These are phyloP conservation scores for Solanum sejunctum DNA, from an alignment of 257 asterid genomes.

Conservation along the genomic window DNA sequence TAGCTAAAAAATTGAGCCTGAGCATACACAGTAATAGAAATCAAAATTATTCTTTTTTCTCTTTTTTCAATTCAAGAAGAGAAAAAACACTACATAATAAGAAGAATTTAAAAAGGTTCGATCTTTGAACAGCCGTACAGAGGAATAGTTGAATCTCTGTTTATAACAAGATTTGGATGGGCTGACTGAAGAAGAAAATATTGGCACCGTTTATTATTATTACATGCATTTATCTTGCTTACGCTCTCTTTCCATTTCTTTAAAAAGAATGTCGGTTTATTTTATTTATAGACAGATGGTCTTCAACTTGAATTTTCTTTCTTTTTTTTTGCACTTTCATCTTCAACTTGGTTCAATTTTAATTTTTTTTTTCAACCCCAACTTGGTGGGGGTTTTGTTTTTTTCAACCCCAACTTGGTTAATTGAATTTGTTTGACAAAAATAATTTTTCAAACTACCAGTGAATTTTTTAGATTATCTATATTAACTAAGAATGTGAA, in stretches of 20 bases:
- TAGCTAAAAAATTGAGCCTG: background rate
- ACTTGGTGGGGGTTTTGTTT: background rate
- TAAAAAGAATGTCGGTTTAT: slow-evolving; percentile 34
- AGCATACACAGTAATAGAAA: no score
- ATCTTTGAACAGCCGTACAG: slow-evolving; percentile 12
- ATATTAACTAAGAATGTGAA: no score
- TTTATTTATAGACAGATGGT: background rate
- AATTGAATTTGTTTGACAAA: background rate
- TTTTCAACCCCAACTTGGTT: background rate
- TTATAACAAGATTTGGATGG: background rate
- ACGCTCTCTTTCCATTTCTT: slow-evolving; percentile 1
- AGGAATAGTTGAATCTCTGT: background rate
- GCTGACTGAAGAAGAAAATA: background rate
- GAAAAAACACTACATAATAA: background rate
- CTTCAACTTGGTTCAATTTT: slow-evolving; percentile 9
- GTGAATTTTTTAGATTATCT: background rate
- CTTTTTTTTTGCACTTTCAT: background rate
- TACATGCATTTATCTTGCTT: slow-evolving; percentile 6
- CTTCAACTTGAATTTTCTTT: slow-evolving; percentile 9
- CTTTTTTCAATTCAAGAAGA: background rate
- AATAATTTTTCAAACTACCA: background rate
- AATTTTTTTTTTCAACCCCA: background rate
- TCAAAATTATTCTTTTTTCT: background rate
- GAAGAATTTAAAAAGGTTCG: background rate
- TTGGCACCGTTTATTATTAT: slow-evolving; percentile 18